Base-by-base conservation (phyloP, 108 stramenopile genomes). In the Discostella pseudostelligera region DNA sequence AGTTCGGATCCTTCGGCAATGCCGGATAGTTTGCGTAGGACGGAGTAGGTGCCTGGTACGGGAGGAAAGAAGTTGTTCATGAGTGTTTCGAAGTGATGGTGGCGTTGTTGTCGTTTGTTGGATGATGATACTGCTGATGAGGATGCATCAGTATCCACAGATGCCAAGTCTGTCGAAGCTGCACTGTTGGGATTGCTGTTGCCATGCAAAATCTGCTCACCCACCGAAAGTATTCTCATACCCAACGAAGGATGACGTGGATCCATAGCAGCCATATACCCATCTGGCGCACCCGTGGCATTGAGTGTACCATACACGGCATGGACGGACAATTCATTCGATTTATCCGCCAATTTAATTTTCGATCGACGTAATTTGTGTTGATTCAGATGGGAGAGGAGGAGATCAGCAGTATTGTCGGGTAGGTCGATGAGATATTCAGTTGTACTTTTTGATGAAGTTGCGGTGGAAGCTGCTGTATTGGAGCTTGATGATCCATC, bases 1-100 rank as follows among this genome's bases (percentile, higher is more conserved):
- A 95, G 20, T 78, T 94, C 94, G 26, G 59, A 22, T 21, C 96
- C 96, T 63, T 97, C 96, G 13, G 93, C 89, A 20, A 97, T 78
- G 44, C 96, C 96, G 0, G 81, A 76, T 12, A 93, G 70, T 55
- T 71, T 74, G 21, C 92, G 83, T 16, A 93, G 46, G 35, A 88
- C 63, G 12, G 80, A 65, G 67, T 94, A 96, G 8, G 81, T 87
- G 28, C 89, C 89, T 0, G 69, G 67, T 11, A 65, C 16, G 1
- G 60, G 62, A 8, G 87, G 85, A 78, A 87, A 91, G 43, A 48
- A 53, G 9, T 77, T 65, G n/a, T 54, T 72, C 83, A 80, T 85
- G 46, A 83, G 75, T 10, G 61, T 71, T 51, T 62, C 76, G 59
- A 76, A 76, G 42, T 50, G 54, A 9, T 29, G n/a, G 16, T 65